Base-by-base conservation (phyloP, 495 filamentous ascomycete genomes). In the Podospora fimiseda region DNA sequence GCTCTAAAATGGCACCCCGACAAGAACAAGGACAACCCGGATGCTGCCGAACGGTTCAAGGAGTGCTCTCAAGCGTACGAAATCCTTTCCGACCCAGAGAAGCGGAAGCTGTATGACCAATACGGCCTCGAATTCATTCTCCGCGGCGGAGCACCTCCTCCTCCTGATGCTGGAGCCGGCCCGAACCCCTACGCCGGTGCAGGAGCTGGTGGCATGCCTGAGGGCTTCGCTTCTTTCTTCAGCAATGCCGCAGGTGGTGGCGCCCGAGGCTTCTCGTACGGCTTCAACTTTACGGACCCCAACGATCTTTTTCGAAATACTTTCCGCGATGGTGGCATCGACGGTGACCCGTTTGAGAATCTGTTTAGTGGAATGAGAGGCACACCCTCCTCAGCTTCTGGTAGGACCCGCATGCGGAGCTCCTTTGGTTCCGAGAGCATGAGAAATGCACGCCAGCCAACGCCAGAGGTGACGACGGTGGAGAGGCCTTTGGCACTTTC, bases 31-130 rank as follows among this genome's bases (percentile, higher is more conserved):
- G 86, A 94, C 69, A 88, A 93, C 59, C 85, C 90, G 15, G 65
- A 78, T 15, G 86, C 90, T 19, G 73, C 82, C 49, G 92, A 97
- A 58, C 94, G 88, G 62, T 98, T 98, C 72, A 92, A 92, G 75
- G 92, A 97, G 60, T 83, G 89, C 46, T 95, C 89, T 1, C 92
- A 97, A 72, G 93, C 93, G 42, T 98, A 95, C 74, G 93, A 98
- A 74, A 92, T 98, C 62, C 84, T 98, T 9, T 92, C 88, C 57
- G 93, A 98, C 66, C 91, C 93, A 30, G 94, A 97, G 63, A 97
- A 97, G 69, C 86, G 93, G 51, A 95, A 95, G 72, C 84, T 84
- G 19, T 98, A 98, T 64, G 94, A 98, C 61, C 87, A 94, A 66
- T 96, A 80, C 63, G 93, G 93, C 54, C 83, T 97, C 44, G 93